Evolutionary conservation across 805 yeast genomes (phyloP).

Genomic region (Ogataea populi-albae): DNA sequence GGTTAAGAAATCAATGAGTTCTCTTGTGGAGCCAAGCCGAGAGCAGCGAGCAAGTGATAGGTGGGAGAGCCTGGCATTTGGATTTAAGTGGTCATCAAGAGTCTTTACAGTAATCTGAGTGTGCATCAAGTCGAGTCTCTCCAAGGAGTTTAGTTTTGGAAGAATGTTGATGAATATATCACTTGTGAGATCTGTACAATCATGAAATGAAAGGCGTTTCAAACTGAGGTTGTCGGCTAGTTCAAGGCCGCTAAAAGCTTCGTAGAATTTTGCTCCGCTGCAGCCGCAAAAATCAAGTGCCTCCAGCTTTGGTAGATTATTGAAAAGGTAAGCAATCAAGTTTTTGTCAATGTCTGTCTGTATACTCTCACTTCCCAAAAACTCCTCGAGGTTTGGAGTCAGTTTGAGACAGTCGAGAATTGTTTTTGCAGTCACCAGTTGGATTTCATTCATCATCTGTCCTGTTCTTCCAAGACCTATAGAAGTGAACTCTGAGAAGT

Average conservation of each 20-base stretch:
- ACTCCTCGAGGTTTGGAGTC: slow-evolving; percentile 71
- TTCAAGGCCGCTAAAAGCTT: slow-evolving; percentile 49
- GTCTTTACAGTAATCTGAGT: slow-evolving; percentile 71
- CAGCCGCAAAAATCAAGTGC: slow-evolving; percentile 90
- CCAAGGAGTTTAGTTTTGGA: slow-evolving; percentile 53
- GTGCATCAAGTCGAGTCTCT: slow-evolving; percentile 75
- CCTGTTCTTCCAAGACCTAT: slow-evolving; percentile 88
- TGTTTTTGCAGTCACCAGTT: slow-evolving; percentile 79
- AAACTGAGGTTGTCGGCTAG: slow-evolving; percentile 28
- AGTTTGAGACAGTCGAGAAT: slow-evolving; percentile 57
- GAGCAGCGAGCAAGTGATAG: slow-evolving; percentile 65
- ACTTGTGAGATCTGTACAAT: slow-evolving; percentile 73
- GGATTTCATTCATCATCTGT: slow-evolving; percentile 86
- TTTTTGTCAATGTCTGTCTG: slow-evolving; percentile 71
- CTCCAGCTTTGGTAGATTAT: slow-evolving; percentile 51
- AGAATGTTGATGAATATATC: slow-evolving; percentile 55
- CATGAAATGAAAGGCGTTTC: slow-evolving; percentile 72
- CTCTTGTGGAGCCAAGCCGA: slow-evolving; percentile 64
- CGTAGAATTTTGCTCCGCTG: slow-evolving; percentile 58
- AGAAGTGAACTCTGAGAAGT: slow-evolving; percentile 84
- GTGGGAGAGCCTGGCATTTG: slow-evolving; percentile 63
- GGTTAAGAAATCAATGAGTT: slow-evolving; percentile 63
- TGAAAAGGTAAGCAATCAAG: slow-evolving; percentile 57
- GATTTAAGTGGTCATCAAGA: slow-evolving; percentile 50
- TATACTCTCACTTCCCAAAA: slow-evolving; percentile 79